These are phyloP conservation scores for Diaporthe citriasiana DNA, from an alignment of 2,329 filamentous ascomycete species.

Conservation along the genomic window DNA sequence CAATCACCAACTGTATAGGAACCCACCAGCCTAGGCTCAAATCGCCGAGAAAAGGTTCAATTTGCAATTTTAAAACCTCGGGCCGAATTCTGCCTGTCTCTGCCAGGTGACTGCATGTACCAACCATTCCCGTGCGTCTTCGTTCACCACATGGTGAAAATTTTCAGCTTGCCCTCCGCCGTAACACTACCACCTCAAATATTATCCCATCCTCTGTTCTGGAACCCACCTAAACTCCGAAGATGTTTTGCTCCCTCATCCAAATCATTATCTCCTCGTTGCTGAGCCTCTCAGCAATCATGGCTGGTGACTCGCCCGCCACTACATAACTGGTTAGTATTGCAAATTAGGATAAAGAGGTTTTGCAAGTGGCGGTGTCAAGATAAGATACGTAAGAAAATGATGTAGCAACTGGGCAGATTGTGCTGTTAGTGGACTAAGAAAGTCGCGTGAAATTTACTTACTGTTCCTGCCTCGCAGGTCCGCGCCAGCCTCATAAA, in stretches of 20 bases:
- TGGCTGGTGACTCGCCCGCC: neutral
- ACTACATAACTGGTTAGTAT: neutral
- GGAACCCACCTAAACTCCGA: neutral
- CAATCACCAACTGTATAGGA: neutral
- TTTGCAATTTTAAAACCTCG: neutral
- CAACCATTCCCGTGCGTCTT: no score
- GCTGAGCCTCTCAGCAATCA: neutral
- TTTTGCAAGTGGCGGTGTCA: neutral
- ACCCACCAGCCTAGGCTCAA: neutral
- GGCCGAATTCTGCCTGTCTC: neutral
- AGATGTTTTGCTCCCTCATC: neutral
- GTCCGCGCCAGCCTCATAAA: neutral
- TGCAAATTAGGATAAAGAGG: neutral
- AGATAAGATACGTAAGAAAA: neutral
- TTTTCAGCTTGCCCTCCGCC: neutral
- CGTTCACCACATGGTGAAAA: neutral
- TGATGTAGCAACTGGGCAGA: no score
- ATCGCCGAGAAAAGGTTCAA: neutral
- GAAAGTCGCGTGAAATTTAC: neutral
- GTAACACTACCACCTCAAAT: neutral
- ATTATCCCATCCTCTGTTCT: neutral
- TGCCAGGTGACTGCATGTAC: no score
- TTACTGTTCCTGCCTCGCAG: slow-evolving; percentile 3
- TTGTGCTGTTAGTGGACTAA: neutral
- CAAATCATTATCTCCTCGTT: slow-evolving; percentile 10